Conservation (phyloP, 139 green algal species). For the Chlorella vulgaris region DNA sequence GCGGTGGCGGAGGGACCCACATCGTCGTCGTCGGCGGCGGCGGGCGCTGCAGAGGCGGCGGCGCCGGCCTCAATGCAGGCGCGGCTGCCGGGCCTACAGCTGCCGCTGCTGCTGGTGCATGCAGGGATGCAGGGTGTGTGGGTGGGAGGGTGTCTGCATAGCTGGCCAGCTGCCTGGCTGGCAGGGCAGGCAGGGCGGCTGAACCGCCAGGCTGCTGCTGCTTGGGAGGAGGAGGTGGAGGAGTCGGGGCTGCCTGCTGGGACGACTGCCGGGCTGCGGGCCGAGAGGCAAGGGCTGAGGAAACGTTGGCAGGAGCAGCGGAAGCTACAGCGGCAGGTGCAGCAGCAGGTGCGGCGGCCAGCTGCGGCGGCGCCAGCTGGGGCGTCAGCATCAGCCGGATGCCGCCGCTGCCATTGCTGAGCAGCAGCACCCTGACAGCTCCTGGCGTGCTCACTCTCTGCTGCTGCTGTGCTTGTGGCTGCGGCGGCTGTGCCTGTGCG, state of each 20-base stretch:
- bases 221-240: no score
- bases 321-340: neutral
- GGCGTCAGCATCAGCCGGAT: slow-evolving; percentile 15
- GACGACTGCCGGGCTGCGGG: no score
- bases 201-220: no score
- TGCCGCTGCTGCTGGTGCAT: neutral
- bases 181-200: no score
- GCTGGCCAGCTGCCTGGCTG: no score
- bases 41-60: no score
- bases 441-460: neutral
- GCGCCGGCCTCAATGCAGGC: no score
- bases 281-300: no score
- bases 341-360: neutral
- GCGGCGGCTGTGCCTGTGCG: neutral
- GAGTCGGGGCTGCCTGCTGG: no score
- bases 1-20: no score
- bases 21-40: no score
- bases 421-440: neutral
- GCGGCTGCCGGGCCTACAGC: neutral
- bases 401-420: neutral
- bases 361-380: neutral
- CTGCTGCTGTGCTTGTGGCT: neutral
- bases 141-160: neutral
- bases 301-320: no score
- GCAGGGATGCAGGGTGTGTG: neutral